Evolutionary conservation across 2,329 filamentous ascomycete genomes (phyloP).

Genomic region (Chaetomiaceae sp.): DNA sequence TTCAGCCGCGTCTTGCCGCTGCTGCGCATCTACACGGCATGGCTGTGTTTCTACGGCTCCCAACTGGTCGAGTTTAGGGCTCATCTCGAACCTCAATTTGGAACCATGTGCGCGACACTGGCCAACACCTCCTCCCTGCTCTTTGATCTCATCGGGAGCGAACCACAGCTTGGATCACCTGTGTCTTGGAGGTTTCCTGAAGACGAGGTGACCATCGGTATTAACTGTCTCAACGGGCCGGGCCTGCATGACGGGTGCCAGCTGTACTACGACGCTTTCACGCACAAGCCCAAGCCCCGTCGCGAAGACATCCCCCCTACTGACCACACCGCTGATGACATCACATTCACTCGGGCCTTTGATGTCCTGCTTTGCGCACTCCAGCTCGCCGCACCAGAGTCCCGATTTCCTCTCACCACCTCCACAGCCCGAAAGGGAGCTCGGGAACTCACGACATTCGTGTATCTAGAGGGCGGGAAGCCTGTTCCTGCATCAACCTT

Average conservation of each 20-base stretch:
- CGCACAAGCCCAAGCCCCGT: conserved; percentile 23
- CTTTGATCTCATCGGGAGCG: conserved; percentile 38
- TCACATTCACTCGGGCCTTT: conserved; percentile 39
- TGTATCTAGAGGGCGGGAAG: conserved; percentile 19
- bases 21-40: conserved; percentile 48
- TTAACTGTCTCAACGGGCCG: conserved; percentile 37
- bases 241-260: conserved; percentile 36
- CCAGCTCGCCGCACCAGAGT: conserved; percentile 37
- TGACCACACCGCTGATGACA: conserved; percentile 16
- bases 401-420: conserved; percentile 33
- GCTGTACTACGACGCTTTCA: conserved; percentile 29
- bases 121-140: conserved; percentile 43
- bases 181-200: conserved; percentile 47
- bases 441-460: conserved; percentile 15
- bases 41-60: conserved; percentile 42
- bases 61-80: conserved; percentile 42
- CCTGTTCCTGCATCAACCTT: not conserved
- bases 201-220: conserved; percentile 42
- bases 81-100: conserved; percentile 40
- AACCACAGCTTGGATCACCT: conserved; percentile 30
- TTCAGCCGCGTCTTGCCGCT: conserved; percentile 44
- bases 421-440: conserved; percentile 9
- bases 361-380: conserved; percentile 45
- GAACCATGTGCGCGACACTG: conserved; percentile 41
- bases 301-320: conserved; percentile 20